Base-by-base conservation (phyloP, 192 early-diverging fungal species). In the Coemansia sp. region DNA sequence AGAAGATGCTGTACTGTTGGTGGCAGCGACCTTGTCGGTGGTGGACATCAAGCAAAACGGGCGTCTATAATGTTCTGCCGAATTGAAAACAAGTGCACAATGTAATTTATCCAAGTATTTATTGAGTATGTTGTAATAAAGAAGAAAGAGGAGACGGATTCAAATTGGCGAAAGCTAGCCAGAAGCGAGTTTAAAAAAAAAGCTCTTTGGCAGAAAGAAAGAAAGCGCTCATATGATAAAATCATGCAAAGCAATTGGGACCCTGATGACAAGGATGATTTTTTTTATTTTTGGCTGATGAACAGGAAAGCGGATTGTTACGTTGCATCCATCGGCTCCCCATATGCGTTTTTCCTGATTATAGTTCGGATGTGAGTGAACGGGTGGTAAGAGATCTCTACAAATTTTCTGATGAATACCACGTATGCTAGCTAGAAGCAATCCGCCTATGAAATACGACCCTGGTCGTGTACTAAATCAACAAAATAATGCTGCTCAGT, bases 401-500 rank as follows among this genome's bases (percentile, higher is more conserved):
- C 30, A 30, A 3, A 30, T 2, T 30, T 30, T 30, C 30, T 2
- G 30, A 30, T 30, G 3, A 30, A 30, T 3, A 3, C 30, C 30
- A 30, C 30, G 30, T 30, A 30, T 30, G 30, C 30, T 30, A 30
- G 30, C 30, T 30, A 30, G 30, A 30, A 30, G 30, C 30, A 1
- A 1, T 30, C 30, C 30, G 1, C 1, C 30, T 30, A 30, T 30
- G 30, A 3, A 30, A 30, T 30, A 30, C 30, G 30, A 30, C 30
- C 30, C 30, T 30, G 30, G 30, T 30, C 30, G 3, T 30, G 30
- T 30, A 30, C 3, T 30, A 41, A 41, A 41, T 7, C 9, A 10
- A 59, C 26, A 58, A 59, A 63, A 63, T 18, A 48, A 18, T 18
- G 24, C 16, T 30, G 20, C 51, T 68, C 30, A 69, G 64, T 59